A percentile compares a stretch with the other conserved stretches of the same genome.
phyloP scores from a whole-genome alignment of 2,329 filamentous ascomycete species.

The Ophiostoma sp. region DNA sequence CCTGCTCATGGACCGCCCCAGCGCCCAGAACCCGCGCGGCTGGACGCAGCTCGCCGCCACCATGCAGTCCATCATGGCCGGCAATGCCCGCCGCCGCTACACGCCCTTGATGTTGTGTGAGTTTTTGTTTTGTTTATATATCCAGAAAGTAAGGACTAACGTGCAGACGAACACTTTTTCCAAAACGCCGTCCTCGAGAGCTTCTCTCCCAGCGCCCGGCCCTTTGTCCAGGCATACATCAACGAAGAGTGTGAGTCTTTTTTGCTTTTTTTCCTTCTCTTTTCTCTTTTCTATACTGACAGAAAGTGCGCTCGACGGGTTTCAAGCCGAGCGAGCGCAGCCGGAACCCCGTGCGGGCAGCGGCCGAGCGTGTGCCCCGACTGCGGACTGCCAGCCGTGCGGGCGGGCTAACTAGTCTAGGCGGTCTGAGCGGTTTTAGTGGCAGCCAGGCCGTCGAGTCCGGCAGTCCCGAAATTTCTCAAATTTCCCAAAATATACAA shows the following conservation, averaged over 20 bases:
- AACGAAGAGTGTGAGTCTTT: conserved; percentile 21
- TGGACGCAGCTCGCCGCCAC: conserved; percentile 28
- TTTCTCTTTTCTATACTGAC: neutral
- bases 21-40: conserved; percentile 22
- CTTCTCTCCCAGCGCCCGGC: conserved; percentile 30
- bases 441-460: no score
- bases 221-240: conserved; percentile 25
- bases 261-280: neutral
- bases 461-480: no score
- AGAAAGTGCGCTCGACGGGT: neutral
- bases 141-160: no score
- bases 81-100: conserved; percentile 30
- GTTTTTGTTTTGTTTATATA: no score
- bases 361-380: neutral
- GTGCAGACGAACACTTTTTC: conserved; percentile 35
- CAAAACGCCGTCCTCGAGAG: conserved; percentile 30
- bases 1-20: conserved; percentile 21
- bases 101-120: conserved; percentile 32
- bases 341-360: neutral
- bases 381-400: neutral
- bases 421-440: neutral
- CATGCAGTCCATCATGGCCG: conserved; percentile 29
- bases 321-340: conserved; percentile 6
- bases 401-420: no score
- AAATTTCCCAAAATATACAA: no score